These are phyloP conservation scores for Vanrija humicola DNA, from an alignment of 1,284 basidiomycete genomes.

Conservation along the genomic window DNA sequence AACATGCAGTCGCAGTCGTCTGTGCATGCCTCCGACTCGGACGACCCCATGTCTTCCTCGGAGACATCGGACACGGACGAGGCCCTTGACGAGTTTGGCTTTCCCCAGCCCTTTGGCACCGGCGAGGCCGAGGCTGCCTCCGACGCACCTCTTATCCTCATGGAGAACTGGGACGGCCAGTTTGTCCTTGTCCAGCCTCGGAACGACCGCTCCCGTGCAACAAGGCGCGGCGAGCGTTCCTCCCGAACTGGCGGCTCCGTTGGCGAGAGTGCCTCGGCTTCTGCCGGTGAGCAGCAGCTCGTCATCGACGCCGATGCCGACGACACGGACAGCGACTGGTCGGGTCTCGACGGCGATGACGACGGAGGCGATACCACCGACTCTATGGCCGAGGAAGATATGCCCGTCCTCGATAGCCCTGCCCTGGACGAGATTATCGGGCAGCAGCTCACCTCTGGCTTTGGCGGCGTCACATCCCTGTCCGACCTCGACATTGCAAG, in stretches of 20 bases:
- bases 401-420: conserved; percentile 44
- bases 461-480: neutral
- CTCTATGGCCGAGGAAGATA: conserved; percentile 48
- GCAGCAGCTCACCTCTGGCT: conserved; percentile 12
- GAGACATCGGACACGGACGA: conserved; percentile 29
- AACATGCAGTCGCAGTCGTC: conserved; percentile 41
- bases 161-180: conserved; percentile 48
- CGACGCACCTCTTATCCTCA: conserved; percentile 36
- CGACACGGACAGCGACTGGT: conserved; percentile 30
- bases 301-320: conserved; percentile 43
- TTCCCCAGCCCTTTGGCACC: conserved; percentile 27
- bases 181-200: conserved; percentile 43
- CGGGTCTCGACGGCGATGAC: conserved; percentile 31
- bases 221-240: conserved; percentile 10
- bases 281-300: conserved; percentile 31
- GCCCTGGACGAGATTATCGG: conserved; percentile 40
- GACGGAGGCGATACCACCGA: conserved; percentile 45
- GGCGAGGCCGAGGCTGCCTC: conserved; percentile 5
- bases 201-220: conserved; percentile 26
- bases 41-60: conserved; percentile 30
- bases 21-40: conserved; percentile 29
- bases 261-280: conserved; percentile 31
- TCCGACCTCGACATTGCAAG: neutral
- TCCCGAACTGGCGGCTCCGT: conserved; percentile 29
- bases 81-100: conserved; percentile 45